Evolutionary conservation across 108 stramenopile species (phyloP).

Genomic region (Pseudonitzschia multiseries): DNA sequence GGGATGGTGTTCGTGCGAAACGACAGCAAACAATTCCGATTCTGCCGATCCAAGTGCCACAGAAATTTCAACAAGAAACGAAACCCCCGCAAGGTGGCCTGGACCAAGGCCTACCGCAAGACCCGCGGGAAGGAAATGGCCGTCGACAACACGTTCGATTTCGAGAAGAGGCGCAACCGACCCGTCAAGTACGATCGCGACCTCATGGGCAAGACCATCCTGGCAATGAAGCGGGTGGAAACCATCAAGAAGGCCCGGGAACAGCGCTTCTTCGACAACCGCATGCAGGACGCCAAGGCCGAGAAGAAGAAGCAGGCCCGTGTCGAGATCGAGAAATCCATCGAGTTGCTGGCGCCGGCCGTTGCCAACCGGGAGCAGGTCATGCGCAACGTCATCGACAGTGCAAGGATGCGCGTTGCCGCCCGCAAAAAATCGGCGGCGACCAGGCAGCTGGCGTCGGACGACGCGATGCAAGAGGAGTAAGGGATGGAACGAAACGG

Average conservation of each 20-base stretch:
- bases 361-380: constrained; percentile 82
- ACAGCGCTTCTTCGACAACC: constrained; percentile 79
- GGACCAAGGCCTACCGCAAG: constrained; percentile 99
- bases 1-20: constrained; percentile 98
- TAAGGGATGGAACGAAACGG: constrained; percentile 1
- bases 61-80: constrained; percentile 98
- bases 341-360: constrained; percentile 86
- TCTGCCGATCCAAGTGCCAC: constrained; percentile 99
- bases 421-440: constrained; percentile 61
- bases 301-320: constrained; percentile 87
- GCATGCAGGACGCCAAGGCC: constrained; percentile 87
- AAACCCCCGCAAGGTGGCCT: constrained; percentile 98
- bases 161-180: constrained; percentile 97
- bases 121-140: constrained; percentile 95
- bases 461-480: constrained; percentile 25
- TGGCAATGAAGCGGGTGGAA: constrained; percentile 95
- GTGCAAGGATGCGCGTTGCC: constrained; percentile 77
- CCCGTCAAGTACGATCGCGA: constrained; percentile 97
- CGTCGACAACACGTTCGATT: constrained; percentile 97
- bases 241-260: constrained; percentile 86
- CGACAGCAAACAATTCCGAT: constrained; percentile 98
- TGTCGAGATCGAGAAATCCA: constrained; percentile 88
- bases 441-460: constrained; percentile 6
- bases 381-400: constrained; percentile 89
- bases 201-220: constrained; percentile 95